phyloP scores from a whole-genome alignment of 1,139 yeast genomes.

The Citeromyces hawaiiensis region DNA sequence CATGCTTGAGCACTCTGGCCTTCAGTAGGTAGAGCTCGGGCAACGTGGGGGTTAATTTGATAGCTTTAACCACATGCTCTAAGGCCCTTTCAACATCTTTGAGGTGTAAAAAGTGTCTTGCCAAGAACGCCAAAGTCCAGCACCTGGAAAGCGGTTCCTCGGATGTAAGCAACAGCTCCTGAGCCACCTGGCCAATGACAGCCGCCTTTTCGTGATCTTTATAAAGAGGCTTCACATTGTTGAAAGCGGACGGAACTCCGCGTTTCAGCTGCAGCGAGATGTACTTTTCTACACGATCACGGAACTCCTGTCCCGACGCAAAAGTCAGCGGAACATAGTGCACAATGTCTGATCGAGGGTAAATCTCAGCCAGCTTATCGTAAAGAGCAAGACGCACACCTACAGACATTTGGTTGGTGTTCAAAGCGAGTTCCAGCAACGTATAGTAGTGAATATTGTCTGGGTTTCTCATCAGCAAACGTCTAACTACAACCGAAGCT shows the following conservation, averaged over 20 bases:
- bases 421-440: constrained; percentile 51
- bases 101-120: constrained; percentile 62
- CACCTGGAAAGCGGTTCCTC: constrained; percentile 34
- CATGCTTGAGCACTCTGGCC: constrained; percentile 70
- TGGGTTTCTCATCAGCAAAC: constrained; percentile 73
- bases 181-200: constrained; percentile 40
- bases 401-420: constrained; percentile 18
- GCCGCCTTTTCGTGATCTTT: constrained; percentile 30
- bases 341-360: constrained; percentile 81
- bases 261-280: constrained; percentile 48
- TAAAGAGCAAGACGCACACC: constrained; percentile 42
- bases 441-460: constrained; percentile 59
- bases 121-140: constrained; percentile 73
- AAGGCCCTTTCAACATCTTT: constrained; percentile 40
- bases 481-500: constrained; percentile 58
- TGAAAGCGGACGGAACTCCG: constrained; percentile 88
- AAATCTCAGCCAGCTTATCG: constrained; percentile 47
- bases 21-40: constrained; percentile 73
- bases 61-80: constrained; percentile 46
- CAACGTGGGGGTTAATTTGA: constrained; percentile 66
- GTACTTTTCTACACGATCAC: constrained; percentile 32
- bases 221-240: constrained; percentile 73
- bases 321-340: constrained; percentile 67
- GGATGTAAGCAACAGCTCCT: constrained; percentile 25
- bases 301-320: constrained; percentile 42